Conservation (phyloP, 2,329 filamentous ascomycete species). For the Emydomyces testavorans region DNA sequence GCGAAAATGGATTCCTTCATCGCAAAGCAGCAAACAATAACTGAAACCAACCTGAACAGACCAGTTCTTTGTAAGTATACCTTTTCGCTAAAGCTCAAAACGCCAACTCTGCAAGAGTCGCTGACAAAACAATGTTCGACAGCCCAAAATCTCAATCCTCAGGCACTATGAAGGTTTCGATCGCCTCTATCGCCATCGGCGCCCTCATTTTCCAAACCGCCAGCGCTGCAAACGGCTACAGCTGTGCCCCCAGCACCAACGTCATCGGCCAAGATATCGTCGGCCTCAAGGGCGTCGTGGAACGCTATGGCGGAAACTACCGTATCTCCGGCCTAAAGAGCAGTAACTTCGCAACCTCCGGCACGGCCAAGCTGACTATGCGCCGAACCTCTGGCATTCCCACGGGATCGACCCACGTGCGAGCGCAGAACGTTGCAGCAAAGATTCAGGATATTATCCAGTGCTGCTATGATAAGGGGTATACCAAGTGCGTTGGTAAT, state of each 20-base stretch:
- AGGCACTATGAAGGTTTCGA: slow-evolving; percentile 9
- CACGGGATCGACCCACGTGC: slow-evolving; percentile 3
- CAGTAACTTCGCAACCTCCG: slow-evolving; percentile 11
- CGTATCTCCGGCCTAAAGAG: slow-evolving; percentile 6
- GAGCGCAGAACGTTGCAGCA: slow-evolving; percentile 8
- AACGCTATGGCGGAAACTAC: slow-evolving; percentile 8
- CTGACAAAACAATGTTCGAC: no score
- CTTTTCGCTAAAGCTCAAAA: no score
- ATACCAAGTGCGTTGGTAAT: slow-evolving; percentile 11
- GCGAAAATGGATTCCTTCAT: background rate
- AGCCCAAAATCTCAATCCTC: background rate
- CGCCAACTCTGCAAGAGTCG: no score
- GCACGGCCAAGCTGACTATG: slow-evolving; percentile 10
- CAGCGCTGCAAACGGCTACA: slow-evolving; percentile 10
- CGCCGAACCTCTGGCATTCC: slow-evolving; percentile 9
- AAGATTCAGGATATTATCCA: slow-evolving; percentile 14
- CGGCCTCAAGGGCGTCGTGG: slow-evolving; percentile 11
- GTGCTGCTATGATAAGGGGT: slow-evolving; percentile 12
- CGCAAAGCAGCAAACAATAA: slow-evolving; percentile 3
- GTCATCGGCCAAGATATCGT: slow-evolving; percentile 13
- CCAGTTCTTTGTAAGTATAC: no score
- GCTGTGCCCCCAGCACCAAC: slow-evolving; percentile 6
- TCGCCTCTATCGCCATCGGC: slow-evolving; percentile 6
- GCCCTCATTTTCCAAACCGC: slow-evolving; percentile 6
- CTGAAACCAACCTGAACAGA: no score